Evolutionary conservation across 129 eudicot genomes (phyloP).

Genomic region (Deinandra increscens): DNA sequence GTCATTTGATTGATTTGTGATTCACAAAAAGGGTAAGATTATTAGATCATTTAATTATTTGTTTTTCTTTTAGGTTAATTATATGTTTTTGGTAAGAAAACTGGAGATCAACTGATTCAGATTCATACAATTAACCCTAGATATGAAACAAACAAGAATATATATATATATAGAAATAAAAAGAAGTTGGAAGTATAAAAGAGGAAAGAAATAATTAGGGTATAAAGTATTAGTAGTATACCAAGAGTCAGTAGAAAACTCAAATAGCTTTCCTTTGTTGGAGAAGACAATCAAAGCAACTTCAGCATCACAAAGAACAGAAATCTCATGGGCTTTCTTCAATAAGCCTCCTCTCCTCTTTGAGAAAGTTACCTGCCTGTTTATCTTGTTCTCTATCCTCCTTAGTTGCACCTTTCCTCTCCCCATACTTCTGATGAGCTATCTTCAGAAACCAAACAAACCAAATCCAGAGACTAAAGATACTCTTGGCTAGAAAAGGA

Average conservation of each 20-base stretch:
- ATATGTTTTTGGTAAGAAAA: constrained; percentile 11
- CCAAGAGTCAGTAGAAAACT: constrained; percentile 87
- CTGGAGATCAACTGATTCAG: constrained; percentile 8
- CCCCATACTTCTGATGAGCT: constrained; percentile 63
- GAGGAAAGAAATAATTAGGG: too few relatives aligned
- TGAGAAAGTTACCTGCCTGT: constrained; percentile 91
- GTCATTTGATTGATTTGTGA: not conserved
- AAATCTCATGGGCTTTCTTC: constrained; percentile 95
- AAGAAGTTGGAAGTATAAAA: not conserved
- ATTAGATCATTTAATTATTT: not conserved
- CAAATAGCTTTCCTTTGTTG: constrained; percentile 83
- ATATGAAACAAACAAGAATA: constrained; percentile 1
- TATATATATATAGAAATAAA: not conserved
- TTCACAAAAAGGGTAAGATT: not conserved
- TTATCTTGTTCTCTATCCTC: constrained; percentile 91
- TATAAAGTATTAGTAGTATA: too few relatives aligned
- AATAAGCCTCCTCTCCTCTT: constrained; percentile 87
- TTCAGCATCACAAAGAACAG: constrained; percentile 91
- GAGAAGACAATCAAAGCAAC: constrained; percentile 90
- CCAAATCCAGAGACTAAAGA: constrained; percentile 33
- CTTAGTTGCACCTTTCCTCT: constrained; percentile 87
- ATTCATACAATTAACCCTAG: constrained; percentile 6
- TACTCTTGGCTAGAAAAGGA: constrained; percentile 50
- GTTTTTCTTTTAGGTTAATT: not conserved
- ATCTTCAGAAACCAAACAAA: constrained; percentile 27